Evolutionary conservation across 1,284 basidiomycete species (phyloP), one percentile per base, ranked within the genome.

Genomic region (Microstroma glucosiphilum): DNA sequence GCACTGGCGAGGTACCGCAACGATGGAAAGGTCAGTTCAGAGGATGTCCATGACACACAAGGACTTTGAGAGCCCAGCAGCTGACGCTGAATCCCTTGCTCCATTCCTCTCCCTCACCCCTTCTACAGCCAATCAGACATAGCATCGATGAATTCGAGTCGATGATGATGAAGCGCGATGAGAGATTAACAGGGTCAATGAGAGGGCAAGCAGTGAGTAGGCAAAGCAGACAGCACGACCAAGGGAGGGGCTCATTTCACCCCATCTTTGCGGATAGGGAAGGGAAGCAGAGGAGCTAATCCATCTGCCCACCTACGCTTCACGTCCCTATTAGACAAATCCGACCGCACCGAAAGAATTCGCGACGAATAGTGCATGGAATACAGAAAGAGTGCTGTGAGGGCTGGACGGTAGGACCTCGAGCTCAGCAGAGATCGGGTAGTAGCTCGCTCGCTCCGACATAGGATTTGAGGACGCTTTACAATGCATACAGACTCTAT

Each of bases 141-240:
- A 69, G 68, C 58, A 60, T 79, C 48, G 78, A 79, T 66, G 68
- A 76, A 58, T 79, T 76, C 73, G 78, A 79, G 54, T 62, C 71
- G 19, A 75, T 78, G 71, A 79, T 79, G 78, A 77, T 79, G 73
- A 65, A 67, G 48, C 67, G 78, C 13, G 78, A 79, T 60, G 68
- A 77, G 60, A 61, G 76, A 8, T 60, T 79, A 19, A 79, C 78
- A 1, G 78, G 78, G 19, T 73, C 63, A 30, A 63, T 58, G 41
- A 60, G 78, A 68, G 78, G 76, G 58, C 78, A 79, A 68, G 63
- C 67, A 60, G 78, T 79, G 66, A 59, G 78, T 77, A 25, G 42
- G 37, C 30, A 2, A 11, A 3, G 4, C 4, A 37, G 30, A 17
- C 19, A 12, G 15, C 60, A 6, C 6, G 15, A n/a, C 19, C 8